Conservation (phyloP, 495 filamentous ascomycete genomes). For the Xylaria curta region DNA sequence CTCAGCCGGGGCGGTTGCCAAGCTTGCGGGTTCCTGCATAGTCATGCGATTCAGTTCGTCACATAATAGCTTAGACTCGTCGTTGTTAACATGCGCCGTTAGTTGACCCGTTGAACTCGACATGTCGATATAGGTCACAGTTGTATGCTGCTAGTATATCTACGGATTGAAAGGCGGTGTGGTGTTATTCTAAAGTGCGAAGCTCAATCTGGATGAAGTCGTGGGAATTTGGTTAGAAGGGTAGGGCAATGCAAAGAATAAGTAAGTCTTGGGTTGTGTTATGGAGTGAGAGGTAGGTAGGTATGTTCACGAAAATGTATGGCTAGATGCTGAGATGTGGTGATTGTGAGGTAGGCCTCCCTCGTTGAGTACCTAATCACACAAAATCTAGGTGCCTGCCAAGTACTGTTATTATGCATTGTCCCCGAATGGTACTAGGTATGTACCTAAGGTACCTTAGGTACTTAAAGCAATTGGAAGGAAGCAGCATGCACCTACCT, state of each 20-base stretch:
- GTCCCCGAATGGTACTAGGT: background rate
- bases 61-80: background rate
- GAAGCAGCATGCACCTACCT: background rate
- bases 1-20: conserved; percentile 8
- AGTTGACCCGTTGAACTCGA: background rate
- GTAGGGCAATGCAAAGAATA: background rate
- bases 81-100: background rate
- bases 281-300: background rate
- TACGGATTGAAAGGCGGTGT: background rate
- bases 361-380: no score
- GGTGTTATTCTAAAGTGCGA: background rate
- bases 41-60: background rate
- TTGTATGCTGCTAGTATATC: background rate
- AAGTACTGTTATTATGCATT: no score
- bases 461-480: background rate
- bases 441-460: no score
- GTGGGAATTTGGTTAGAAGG: background rate
- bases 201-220: background rate
- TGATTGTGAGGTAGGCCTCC: no score
- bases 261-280: background rate
- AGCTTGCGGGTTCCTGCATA: background rate
- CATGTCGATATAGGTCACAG: background rate
- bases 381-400: no score
- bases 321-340: background rate
- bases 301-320: background rate